Evolutionary conservation across 345 rosid genomes (phyloP).

Genomic region (Corchorus olitorius): DNA sequence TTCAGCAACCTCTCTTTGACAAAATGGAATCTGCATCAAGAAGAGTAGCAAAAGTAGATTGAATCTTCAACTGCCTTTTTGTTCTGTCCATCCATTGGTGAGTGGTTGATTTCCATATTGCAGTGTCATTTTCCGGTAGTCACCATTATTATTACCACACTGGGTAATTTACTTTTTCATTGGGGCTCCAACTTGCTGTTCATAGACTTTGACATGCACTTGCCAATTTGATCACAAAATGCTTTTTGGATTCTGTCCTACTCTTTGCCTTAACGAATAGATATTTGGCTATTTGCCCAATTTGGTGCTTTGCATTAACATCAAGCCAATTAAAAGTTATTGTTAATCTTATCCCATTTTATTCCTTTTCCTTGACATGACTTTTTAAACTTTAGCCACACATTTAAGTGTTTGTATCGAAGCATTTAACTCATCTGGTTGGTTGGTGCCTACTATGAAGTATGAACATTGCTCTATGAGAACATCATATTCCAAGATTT

Average conservation of each 20-base stretch:
- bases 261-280: background rate
- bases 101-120: background rate
- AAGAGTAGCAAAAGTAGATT: background rate
- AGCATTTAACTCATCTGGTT: too few species aligned
- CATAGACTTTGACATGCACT: slow-evolving; percentile 23
- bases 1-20: background rate
- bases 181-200: slow-evolving; percentile 18
- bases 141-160: background rate
- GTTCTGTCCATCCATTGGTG: background rate
- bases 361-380: too few species aligned
- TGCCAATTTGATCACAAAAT: background rate
- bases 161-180: background rate
- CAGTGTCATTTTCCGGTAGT: background rate
- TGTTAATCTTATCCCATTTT: too few species aligned
- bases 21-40: background rate
- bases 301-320: background rate
- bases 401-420: too few species aligned
- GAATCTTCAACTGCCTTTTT: background rate
- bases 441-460: too few species aligned
- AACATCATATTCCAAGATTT: too few species aligned
- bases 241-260: background rate
- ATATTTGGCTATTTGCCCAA: too few species aligned
- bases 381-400: too few species aligned
- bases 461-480: too few species aligned
- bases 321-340: background rate